These are phyloP conservation scores for Cajanus cajan DNA, from an alignment of 306 rosid genomes.

Conservation along the genomic window DNA sequence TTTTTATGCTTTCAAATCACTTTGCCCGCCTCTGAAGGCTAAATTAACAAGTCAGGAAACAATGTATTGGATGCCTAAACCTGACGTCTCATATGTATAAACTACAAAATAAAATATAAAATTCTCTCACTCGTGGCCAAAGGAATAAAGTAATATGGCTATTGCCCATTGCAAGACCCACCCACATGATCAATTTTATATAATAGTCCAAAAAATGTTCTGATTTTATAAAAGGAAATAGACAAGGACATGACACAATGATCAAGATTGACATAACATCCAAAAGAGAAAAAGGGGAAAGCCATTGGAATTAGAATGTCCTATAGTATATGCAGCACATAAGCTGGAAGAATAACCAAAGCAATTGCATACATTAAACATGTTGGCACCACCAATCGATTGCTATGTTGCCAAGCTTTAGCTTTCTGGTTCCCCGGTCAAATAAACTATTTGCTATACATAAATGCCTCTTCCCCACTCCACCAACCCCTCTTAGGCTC, in stretches of 20 bases:
- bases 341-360: conserved; percentile 9
- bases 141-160: conserved; percentile 16
- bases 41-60: conserved; percentile 8
- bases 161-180: conserved; percentile 28
- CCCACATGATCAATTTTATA: conserved; percentile 25
- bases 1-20: neutral
- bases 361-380: conserved; percentile 20
- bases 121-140: neutral
- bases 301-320: conserved; percentile 14
- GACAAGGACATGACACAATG: conserved; percentile 33
- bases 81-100: conserved; percentile 15
- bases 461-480: conserved; percentile 33
- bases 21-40: conserved; percentile 35
- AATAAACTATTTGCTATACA: conserved; percentile 21
- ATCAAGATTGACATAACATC: neutral
- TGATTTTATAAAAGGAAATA: neutral
- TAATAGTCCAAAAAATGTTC: neutral
- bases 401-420: conserved; percentile 25
- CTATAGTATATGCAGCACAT: neutral
- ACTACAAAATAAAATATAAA: too few species aligned
- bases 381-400: conserved; percentile 32
- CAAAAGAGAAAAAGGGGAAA: conserved; percentile 1
- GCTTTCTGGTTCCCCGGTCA: conserved; percentile 39
- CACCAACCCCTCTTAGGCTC: conserved; percentile 35
- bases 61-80: conserved; percentile 19